phyloP scores from a whole-genome alignment of 306 rosid genomes.

The Begonia masoniana region DNA sequence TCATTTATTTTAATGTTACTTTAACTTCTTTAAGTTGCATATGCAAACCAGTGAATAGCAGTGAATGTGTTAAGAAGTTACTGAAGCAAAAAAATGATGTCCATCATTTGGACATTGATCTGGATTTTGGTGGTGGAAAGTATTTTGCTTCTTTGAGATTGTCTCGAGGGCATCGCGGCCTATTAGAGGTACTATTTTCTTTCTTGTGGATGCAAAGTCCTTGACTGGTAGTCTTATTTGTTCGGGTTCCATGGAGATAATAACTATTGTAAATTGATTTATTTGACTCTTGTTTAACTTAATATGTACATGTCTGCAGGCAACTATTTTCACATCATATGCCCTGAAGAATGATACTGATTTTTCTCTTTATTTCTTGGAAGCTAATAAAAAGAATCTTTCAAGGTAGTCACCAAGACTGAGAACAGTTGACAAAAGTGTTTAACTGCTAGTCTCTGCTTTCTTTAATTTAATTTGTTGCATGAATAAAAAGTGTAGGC shows the following conservation, averaged over 20 bases:
- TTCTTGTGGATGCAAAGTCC: background rate
- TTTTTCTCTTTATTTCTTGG: constrained; percentile 48
- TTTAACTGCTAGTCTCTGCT: constrained; percentile 10
- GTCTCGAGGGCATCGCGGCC: constrained; percentile 67
- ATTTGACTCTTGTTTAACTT: constrained; percentile 13
- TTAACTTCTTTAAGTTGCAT: constrained; percentile 38
- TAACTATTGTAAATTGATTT: background rate
- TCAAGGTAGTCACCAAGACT: constrained; percentile 38
- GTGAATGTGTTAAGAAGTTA: constrained; percentile 75
- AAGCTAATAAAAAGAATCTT: constrained; percentile 44
- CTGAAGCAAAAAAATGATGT: constrained; percentile 50
- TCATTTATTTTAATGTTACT: constrained; percentile 55
- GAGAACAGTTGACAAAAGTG: constrained; percentile 5
- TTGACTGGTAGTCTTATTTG: background rate
- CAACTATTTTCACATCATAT: constrained; percentile 68
- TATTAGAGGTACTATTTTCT: constrained; percentile 50
- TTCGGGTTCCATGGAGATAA: too few relatives aligned
- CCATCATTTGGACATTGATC: constrained; percentile 52
- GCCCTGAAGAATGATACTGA: constrained; percentile 65
- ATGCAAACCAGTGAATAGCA: constrained; percentile 63
- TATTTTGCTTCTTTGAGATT: constrained; percentile 63
- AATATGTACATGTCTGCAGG: constrained; percentile 37
- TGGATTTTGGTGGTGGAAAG: constrained; percentile 67
- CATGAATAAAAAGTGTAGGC: constrained; percentile 27
- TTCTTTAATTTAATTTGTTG: background rate